Evolutionary conservation across 805 yeast species (phyloP), one percentile per base, ranked within the genome.

Genomic region (Metschnikowia vanudenii): DNA sequence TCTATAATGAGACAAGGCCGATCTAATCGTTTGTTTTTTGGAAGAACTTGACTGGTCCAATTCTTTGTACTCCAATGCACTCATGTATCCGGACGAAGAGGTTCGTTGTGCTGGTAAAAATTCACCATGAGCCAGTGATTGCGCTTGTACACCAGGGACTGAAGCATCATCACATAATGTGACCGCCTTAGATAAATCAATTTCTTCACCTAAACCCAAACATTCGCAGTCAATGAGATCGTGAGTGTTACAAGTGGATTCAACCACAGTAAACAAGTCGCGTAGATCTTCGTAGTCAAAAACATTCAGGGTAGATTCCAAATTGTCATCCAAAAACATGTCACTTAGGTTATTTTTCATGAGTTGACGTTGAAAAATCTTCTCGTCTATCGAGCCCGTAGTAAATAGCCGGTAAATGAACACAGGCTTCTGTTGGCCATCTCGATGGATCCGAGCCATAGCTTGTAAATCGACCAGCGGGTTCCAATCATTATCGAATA

Each of bases 401-500:
- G 96, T 85, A 36, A 94, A 67, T 16, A 94, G 64, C 54, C 99
- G 74, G 60, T 94, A 94, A 26, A 92, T 82, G 60, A 71, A 84
- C 10, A 90, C 94, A 0, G 88, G 88, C 39, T 68, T 76, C 39
- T 67, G 78, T 62, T 94, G 99, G 0, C 99, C 99, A 63, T 92
- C 97, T 57, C 99, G 74, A 60, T 92, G 96, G 6, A 94, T 83
- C 52, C 99, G 71, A 1, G 97, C 96, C 95, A 92, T 88, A 0
- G 97, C 96, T 63, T 94, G 99, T 29, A 86, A 63, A 60, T 94
- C 99, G 11, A 84, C 76, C 0, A 97, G 81, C 0, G 99, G 99
- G 53, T 94, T 94, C 99, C 99, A 94, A 60, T 94, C 98, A 53
- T 94, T 88, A 61, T 94, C 99, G 59, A 88, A 85, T 18, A 94